Percentiles rank a stretch among this genome's conserved stretches.
Evolutionary conservation across 2,329 filamentous ascomycete genomes (phyloP).

Genomic region (Arthrinium phaeospermum): DNA sequence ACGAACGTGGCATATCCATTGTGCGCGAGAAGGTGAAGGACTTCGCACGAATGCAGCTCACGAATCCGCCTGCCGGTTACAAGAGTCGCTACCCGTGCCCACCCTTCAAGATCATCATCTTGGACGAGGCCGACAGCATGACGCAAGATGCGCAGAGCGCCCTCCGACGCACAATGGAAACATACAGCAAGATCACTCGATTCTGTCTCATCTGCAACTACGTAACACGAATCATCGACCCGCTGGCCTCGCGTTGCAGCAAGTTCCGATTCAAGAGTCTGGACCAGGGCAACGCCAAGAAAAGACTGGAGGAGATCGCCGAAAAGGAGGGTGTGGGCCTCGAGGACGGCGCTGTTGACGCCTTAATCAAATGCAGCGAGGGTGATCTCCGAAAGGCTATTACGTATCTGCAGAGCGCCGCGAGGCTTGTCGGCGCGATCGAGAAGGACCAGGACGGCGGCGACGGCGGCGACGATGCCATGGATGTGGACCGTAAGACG

Average conservation of each 20-base stretch:
- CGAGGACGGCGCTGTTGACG: conserved; percentile 80
- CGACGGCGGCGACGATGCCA: conserved; percentile 55
- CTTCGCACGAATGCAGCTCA: conserved; percentile 94
- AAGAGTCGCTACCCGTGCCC: conserved; percentile 84
- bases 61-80: conserved; percentile 75
- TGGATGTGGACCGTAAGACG: conserved; percentile 64
- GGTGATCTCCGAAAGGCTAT: conserved; percentile 96
- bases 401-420: conserved; percentile 94
- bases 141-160: conserved; percentile 97
- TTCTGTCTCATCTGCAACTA: conserved; percentile 99
- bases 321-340: conserved; percentile 75
- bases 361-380: conserved; percentile 85
- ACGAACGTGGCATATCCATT: conserved; percentile 96
- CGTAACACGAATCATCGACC: conserved; percentile 97
- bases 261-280: conserved; percentile 98
- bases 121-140: conserved; percentile 99
- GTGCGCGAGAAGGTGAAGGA: conserved; percentile 98
- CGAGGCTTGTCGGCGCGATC: conserved; percentile 78
- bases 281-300: conserved; percentile 82
- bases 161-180: conserved; percentile 95
- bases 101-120: conserved; percentile 97
- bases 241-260: conserved; percentile 87
- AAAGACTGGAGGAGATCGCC: conserved; percentile 83
- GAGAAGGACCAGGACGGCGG: conserved; percentile 52
- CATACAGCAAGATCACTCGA: conserved; percentile 92